Evolutionary conservation across 768 basidiomycete species (phyloP).

Genomic region (Suillus discolor): DNA sequence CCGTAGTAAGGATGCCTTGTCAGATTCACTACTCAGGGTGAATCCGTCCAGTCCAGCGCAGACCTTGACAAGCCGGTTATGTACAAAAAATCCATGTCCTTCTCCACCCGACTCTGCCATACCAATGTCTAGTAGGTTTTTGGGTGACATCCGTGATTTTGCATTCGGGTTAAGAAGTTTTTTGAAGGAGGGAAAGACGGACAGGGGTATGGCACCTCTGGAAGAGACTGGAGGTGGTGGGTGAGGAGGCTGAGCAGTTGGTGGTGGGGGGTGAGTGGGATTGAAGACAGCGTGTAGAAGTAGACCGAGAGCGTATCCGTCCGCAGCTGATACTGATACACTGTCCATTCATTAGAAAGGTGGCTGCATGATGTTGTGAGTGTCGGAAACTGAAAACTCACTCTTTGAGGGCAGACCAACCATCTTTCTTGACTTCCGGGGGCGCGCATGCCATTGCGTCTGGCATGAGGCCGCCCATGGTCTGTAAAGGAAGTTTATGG

Average conservation of each 20-base stretch:
- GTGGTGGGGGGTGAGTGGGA: constrained; percentile 70
- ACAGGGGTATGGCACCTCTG: constrained; percentile 72
- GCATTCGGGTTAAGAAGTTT: constrained; percentile 89
- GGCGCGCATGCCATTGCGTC: constrained; percentile 63
- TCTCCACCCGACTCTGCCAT: constrained; percentile 64
- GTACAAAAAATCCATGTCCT: constrained; percentile 75
- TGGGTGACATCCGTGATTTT: constrained; percentile 73
- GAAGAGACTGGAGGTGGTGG: constrained; percentile 77
- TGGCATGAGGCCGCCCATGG: constrained; percentile 63
- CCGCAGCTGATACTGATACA: constrained; percentile 62
- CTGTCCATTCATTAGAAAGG: constrained; percentile 30
- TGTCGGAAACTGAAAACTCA: constrained; percentile 35
- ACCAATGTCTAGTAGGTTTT: constrained; percentile 79
- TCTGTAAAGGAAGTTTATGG: constrained; percentile 44
- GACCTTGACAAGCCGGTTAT: constrained; percentile 82
- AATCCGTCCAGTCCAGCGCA: constrained; percentile 88
- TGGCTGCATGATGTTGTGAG: neutral
- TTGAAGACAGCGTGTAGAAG: constrained; percentile 89
- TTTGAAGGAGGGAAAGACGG: constrained; percentile 82
- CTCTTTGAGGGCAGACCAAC: constrained; percentile 87
- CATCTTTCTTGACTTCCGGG: constrained; percentile 87
- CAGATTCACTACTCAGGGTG: constrained; percentile 74
- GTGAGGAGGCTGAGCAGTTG: constrained; percentile 71
- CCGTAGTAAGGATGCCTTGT: constrained; percentile 76
- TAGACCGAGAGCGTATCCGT: constrained; percentile 88